These are phyloP conservation scores for Arachnopeziza araneosa DNA, from an alignment of 2,329 filamentous ascomycete species.

Conservation along the genomic window DNA sequence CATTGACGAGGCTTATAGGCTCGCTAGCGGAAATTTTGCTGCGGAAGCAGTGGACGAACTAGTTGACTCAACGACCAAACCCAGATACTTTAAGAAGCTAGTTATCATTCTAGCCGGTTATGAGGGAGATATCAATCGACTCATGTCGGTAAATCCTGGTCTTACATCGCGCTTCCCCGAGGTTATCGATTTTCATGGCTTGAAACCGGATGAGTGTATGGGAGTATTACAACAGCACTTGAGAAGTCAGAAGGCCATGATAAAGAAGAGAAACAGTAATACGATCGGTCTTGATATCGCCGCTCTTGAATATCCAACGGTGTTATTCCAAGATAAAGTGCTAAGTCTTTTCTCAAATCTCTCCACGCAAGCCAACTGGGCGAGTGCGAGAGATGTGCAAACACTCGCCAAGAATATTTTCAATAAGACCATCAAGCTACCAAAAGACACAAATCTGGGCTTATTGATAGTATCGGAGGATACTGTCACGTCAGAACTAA, in stretches of 20 bases:
- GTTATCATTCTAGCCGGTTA: conserved; percentile 55
- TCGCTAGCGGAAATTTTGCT: conserved; percentile 44
- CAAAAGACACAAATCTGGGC: background rate
- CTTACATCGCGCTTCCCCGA: conserved; percentile 51
- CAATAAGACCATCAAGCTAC: conserved; percentile 22
- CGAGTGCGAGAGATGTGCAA: conserved; percentile 47
- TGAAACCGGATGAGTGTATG: conserved; percentile 33
- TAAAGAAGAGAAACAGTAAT: background rate
- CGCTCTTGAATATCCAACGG: conserved; percentile 24
- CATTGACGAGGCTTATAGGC: conserved; percentile 53
- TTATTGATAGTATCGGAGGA: conserved; percentile 17
- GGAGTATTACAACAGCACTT: conserved; percentile 34
- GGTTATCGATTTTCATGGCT: conserved; percentile 37
- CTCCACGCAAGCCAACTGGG: conserved; percentile 39
- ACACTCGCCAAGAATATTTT: conserved; percentile 43
- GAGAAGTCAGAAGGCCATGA: conserved; percentile 24
- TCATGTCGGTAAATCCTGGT: conserved; percentile 47
- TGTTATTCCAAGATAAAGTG: conserved; percentile 16
- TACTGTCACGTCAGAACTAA: conserved; percentile 15
- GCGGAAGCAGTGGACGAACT: conserved; percentile 71
- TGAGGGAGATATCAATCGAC: conserved; percentile 46
- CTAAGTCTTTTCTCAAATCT: conserved; percentile 32
- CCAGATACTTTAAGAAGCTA: conserved; percentile 43
- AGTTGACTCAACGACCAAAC: conserved; percentile 41
- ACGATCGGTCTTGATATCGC: background rate